phyloP scores from a whole-genome alignment of 1,284 basidiomycete species.

The Laetiporus sulphureus region DNA sequence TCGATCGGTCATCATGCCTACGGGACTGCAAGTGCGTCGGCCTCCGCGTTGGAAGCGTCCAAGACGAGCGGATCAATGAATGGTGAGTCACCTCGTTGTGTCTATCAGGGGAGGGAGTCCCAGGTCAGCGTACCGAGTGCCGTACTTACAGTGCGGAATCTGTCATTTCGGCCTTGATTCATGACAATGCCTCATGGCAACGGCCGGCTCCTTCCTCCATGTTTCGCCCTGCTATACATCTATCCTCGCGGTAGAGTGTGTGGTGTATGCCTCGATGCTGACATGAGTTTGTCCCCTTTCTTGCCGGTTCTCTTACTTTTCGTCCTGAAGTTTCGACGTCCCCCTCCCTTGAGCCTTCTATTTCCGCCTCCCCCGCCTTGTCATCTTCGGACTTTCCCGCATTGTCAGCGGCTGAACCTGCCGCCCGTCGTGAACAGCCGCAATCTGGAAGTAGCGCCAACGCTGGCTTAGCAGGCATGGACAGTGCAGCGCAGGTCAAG shows the following conservation, averaged over 20 bases:
- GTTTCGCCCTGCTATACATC: slow-evolving; percentile 22
- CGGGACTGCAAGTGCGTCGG: slow-evolving; percentile 17
- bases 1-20: slow-evolving; percentile 17
- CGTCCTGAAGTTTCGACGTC: slow-evolving; percentile 38
- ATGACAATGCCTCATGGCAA: slow-evolving; percentile 20
- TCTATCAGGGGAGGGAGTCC: slow-evolving; percentile 60
- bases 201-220: slow-evolving; percentile 26
- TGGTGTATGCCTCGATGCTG: slow-evolving; percentile 25
- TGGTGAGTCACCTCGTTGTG: slow-evolving; percentile 57
- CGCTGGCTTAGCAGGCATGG: slow-evolving; percentile 16
- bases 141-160: slow-evolving; percentile 81
- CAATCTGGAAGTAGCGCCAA: slow-evolving; percentile 13
- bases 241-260: slow-evolving; percentile 26
- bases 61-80: slow-evolving; percentile 37
- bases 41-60: slow-evolving; percentile 24
- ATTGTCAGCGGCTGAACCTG: slow-evolving; percentile 27
- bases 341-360: slow-evolving; percentile 31
- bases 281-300: slow-evolving; percentile 25
- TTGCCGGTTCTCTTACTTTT: slow-evolving; percentile 31
- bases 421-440: slow-evolving; percentile 24
- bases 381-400: slow-evolving; percentile 71
- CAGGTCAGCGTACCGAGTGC: slow-evolving; percentile 71
- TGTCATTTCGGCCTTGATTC: slow-evolving; percentile 57
- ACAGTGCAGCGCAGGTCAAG: slow-evolving; percentile 38
- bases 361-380: slow-evolving; percentile 35